Base-by-base conservation (phyloP, 2,329 filamentous ascomycete genomes). In the Pseudopithomyces maydicus region DNA sequence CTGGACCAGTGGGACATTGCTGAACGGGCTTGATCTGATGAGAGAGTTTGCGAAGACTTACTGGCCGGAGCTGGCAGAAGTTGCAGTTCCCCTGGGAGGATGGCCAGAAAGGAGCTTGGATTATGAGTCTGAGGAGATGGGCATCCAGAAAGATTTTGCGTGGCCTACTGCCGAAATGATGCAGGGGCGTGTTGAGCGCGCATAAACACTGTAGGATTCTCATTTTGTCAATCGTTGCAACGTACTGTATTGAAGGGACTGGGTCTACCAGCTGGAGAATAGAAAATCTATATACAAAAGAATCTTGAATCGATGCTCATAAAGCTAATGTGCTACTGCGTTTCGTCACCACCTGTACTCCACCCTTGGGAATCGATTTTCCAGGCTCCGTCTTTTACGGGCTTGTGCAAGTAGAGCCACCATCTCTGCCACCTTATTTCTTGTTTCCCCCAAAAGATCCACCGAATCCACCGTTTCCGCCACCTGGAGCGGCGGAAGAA, bases 1-100 rank as follows among this genome's bases (percentile, higher is more conserved):
- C 17, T 75, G 72, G 72, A 74, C 69, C 3, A 71, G 66, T 45
- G 72, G 72, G 5, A 61, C 70, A 17, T 50, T 75, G 58, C 39
- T 73, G 19, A 74, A 75, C 54, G 74, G 74, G 14, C 51, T 66
- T 11, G 74, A 76, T 55, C 55, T 74, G 55, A 72, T 70, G 49
- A 61, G 58, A 12, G 71, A 65, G 23, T 76, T 75, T 57, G 57
- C 64, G 14, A 49, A 52, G 26, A 57, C 65, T 44, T 63, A 63
- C 35, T 70, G 73, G 61, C 53, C 52, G 10, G 56, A 64, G 59
- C 43, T 58, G 42, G 26, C 52, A 26, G 26, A 42, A 44, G 44
- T 55, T 2, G n/a, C 35, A 15, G 19, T 57, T 32, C 54, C 50
- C 7, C 22, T 57, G 8, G 44, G 54, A 1, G 50, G 55, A 6